Conservation (phyloP, 1,139 yeast species). For the Arxiozyma heterogenica region DNA sequence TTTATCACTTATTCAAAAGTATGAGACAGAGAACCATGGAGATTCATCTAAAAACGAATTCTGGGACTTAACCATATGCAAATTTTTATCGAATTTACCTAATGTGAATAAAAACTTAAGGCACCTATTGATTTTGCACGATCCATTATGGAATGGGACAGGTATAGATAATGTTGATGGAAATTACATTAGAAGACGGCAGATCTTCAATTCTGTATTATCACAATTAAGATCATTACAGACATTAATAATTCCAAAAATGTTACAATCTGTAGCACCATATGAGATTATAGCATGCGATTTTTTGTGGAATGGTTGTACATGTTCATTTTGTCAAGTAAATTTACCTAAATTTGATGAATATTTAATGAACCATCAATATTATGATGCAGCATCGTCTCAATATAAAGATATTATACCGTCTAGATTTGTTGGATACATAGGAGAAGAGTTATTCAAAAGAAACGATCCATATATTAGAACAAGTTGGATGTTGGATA, state of each 20-base stretch:
- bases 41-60: conserved; percentile 46
- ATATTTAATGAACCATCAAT: conserved; percentile 53
- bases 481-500: conserved; percentile 26
- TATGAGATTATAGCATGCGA: conserved; percentile 65
- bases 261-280: conserved; percentile 50
- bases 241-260: conserved; percentile 45
- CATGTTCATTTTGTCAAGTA: conserved; percentile 45
- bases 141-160: conserved; percentile 41
- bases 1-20: conserved; percentile 42
- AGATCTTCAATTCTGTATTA: conserved; percentile 40
- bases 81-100: conserved; percentile 37
- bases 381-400: conserved; percentile 38
- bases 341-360: conserved; percentile 46
- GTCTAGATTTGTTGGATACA: conserved; percentile 45
- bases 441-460: conserved; percentile 38
- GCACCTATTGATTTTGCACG: conserved; percentile 42
- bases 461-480: conserved; percentile 25
- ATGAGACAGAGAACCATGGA: conserved; percentile 29
- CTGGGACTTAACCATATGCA: conserved; percentile 45
- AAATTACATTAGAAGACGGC: conserved; percentile 50
- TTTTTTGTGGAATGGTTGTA: conserved; percentile 68
- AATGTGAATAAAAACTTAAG: conserved; percentile 27
- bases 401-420: conserved; percentile 53
- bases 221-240: conserved; percentile 39
- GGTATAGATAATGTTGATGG: conserved; percentile 61